Conservation (phyloP, 2,329 filamentous ascomycete genomes). For the Colletotrichum acutatum region DNA sequence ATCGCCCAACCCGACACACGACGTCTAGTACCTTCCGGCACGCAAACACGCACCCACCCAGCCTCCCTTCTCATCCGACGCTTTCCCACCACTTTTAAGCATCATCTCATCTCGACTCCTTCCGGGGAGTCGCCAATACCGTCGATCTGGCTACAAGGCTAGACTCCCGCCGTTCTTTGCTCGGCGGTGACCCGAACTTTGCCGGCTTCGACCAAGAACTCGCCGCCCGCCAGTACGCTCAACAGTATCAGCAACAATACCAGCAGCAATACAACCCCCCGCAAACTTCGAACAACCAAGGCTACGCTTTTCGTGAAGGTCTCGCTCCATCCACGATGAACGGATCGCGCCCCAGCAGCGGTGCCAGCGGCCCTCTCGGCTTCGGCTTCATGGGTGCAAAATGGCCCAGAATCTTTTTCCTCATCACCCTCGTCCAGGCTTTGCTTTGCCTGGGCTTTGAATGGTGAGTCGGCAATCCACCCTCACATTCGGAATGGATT, state of each 20-base stretch:
- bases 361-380: conserved; percentile 33
- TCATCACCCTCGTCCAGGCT: conserved; percentile 79
- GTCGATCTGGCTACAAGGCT: conserved; percentile 51
- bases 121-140: conserved; percentile 35
- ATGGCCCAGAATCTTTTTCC: conserved; percentile 91
- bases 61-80: conserved; percentile 13
- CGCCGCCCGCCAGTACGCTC: conserved; percentile 41
- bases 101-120: conserved; percentile 44
- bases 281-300: conserved; percentile 41
- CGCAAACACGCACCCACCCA: neutral
- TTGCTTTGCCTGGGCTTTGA: conserved; percentile 85
- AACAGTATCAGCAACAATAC: conserved; percentile 38
- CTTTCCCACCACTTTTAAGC: conserved; percentile 19
- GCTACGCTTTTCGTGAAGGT: conserved; percentile 49
- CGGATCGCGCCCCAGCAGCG: conserved; percentile 38
- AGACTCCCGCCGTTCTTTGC: conserved; percentile 53
- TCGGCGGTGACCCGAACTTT: conserved; percentile 51
- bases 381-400: conserved; percentile 83
- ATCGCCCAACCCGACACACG: conserved; percentile 3
- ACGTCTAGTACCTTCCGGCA: neutral
- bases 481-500: neutral
- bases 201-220: conserved; percentile 37
- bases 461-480: conserved; percentile 68
- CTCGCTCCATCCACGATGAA: conserved; percentile 45
- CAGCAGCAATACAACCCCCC: conserved; percentile 36